Base-by-base conservation (phyloP, 306 rosid genomes). In the Glycyrrhiza uralensis region DNA sequence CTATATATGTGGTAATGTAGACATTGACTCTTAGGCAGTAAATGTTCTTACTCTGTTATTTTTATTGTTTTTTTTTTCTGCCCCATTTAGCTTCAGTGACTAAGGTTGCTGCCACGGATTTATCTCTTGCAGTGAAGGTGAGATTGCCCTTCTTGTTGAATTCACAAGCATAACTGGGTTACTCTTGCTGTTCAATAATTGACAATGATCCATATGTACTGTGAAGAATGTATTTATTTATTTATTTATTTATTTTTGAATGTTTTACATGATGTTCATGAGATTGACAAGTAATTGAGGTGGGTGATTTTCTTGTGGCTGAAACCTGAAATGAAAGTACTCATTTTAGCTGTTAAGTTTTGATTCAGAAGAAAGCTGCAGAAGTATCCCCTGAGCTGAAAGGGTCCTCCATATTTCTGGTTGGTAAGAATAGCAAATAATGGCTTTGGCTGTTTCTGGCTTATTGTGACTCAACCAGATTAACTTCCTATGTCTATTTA, bases 341-440 rank as follows among this genome's bases (percentile, higher is more conserved):
- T 81, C 77, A 80, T 89, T 87, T 80, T 80, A 84, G 87, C 84
- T 72, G 72, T 80, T 83, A 74, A 79, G 80, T 81, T 81, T 86
- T 83, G 59, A 77, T 79, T 66, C 95, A 91, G 96, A 94, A 71
- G 80, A 88, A 85, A 81, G 99, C 96, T 28, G 79, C 79, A 76
- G 96, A 89, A 47, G 63, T 87, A 51, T 73, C 83, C 61, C 85
- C 95, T 26, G 88, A 75, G 65, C 79, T 94, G 58, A 91, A 86
- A 79, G 99, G 99, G 81, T 79, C 99, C 46, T 89, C 99, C 72
- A 84, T 91, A 60, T 94, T 89, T 75, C 94, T 94, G 28, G 72
- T 91, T 73, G 99, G 99, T 89, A 86, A 83, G 97, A 35, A 51
- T 79, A 6, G 7, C 73, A 66, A 47, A 30, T 28, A 54, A 19